Conservation (phyloP, 192 early-diverging fungal genomes). For the Podila verticillata region DNA sequence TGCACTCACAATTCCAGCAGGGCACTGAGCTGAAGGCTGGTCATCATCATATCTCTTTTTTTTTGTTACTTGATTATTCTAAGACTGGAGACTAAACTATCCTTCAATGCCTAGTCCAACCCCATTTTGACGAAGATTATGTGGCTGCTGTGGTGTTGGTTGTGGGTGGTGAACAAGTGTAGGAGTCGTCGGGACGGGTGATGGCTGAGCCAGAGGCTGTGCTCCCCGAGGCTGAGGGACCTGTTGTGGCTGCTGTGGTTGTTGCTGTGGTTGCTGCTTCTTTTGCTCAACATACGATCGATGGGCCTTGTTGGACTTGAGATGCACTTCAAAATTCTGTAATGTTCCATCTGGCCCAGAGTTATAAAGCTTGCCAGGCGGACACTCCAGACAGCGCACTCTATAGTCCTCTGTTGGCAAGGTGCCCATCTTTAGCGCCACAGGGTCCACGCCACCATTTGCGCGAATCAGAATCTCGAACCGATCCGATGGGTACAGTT, state of each 20-base stretch:
- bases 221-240: neutral
- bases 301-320: constrained; percentile 52
- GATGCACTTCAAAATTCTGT: constrained; percentile 63
- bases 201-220: neutral
- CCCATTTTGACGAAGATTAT: neutral
- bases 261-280: constrained; percentile 1
- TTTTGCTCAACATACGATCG: constrained; percentile 32
- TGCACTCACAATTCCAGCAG: no score
- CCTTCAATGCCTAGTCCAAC: constrained; percentile 2
- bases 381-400: constrained; percentile 58
- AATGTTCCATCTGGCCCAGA: constrained; percentile 56
- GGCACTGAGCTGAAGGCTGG: no score
- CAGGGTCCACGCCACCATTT: neutral
- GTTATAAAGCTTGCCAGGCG: constrained; percentile 61
- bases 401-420: constrained; percentile 35
- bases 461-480: constrained; percentile 58
- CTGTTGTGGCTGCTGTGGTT: neutral
- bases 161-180: neutral
- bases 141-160: neutral
- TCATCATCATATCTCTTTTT: no score
- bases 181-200: neutral
- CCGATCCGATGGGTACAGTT: constrained; percentile 55
- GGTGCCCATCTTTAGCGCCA: neutral
- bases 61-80: neutral
- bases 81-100: neutral